phyloP scores from a whole-genome alignment of 2,329 filamentous ascomycete species.

The Didymella keratinophila region DNA sequence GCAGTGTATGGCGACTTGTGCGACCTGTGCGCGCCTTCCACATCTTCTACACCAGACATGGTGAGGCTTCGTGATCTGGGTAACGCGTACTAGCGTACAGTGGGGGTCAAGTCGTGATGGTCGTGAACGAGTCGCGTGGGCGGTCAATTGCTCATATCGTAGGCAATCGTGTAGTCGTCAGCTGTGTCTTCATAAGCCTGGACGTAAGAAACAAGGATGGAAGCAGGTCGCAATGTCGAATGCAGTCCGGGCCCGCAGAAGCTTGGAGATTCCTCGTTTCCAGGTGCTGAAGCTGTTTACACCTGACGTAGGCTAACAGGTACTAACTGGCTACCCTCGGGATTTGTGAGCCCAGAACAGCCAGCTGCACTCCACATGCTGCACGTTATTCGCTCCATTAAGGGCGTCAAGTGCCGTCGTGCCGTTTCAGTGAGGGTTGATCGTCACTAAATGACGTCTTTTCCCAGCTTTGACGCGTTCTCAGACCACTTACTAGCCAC shows the following conservation, averaged over 20 bases:
- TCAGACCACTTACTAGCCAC: conserved; percentile 24
- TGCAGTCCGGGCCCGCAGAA: conserved; percentile 19
- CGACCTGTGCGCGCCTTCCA: conserved; percentile 46
- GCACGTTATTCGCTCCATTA: conserved; percentile 23
- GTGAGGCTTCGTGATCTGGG: conserved; percentile 2
- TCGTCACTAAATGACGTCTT: conserved; percentile 32
- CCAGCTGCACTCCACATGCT: conserved; percentile 29
- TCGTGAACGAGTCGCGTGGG: conserved; percentile 1
- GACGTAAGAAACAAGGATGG: conserved; percentile 23
- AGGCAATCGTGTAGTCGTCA: conserved; percentile 11
- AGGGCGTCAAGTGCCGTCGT: conserved; percentile 27
- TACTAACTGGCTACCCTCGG: conserved; percentile 9
- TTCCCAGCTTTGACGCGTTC: conserved; percentile 25
- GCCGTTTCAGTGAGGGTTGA: conserved; percentile 28
- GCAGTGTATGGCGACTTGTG: conserved; percentile 55
- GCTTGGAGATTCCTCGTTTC: conserved; percentile 21
- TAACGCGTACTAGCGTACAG: not conserved
- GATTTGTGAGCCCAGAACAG: conserved; percentile 13
- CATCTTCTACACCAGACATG: conserved; percentile 55
- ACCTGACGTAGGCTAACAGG: conserved; percentile 33
- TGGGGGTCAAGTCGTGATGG: not conserved
- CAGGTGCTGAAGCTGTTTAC: conserved; percentile 19
- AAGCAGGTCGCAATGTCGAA: conserved; percentile 19
- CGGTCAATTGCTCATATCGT: conserved; percentile 13
- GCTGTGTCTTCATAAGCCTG: conserved; percentile 3